Base-by-base conservation (phyloP, 2,329 filamentous ascomycete species). In the Cyclaneusma minus region DNA sequence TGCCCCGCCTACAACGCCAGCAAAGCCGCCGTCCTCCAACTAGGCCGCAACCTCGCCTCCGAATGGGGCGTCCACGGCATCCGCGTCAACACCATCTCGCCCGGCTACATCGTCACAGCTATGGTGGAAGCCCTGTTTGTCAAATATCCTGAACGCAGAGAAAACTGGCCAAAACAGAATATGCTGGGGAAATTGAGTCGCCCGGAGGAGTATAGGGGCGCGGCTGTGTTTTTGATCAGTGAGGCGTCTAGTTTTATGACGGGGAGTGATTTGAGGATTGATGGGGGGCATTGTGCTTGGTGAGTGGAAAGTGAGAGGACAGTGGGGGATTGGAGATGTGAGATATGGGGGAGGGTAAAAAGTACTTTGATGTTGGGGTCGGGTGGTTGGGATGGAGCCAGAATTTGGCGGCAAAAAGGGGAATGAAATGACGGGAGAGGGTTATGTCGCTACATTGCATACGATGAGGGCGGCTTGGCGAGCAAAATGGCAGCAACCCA, bases 111-210 rank as follows among this genome's bases (percentile, higher is more conserved):
- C 30, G 52, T 60, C 2, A 64, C 61, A 2, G 59, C 60, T 3
- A 75, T 75, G 69, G 68, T 73, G 2, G 62, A 70, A 41, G 58
- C 62, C 35, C 54, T 74, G 15, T 74, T 76, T 39, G 53, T 63
- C 36, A 54, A 28, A 6, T 31, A 36, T 13, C 38, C 38, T n/a
- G 38, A 35, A 32, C 25, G 25, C 3, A 30, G 23, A 21, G 24
- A 30, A 9, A 55, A 64, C 28, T 75, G 69, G 69, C 60, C 64
- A 12, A 67, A 58, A 34, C 62, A 73, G 49, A 74, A 72, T 41
- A 73, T 74, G 69, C 49, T 74, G 21, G 64, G 54, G 5, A 50
- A 57, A 19, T 42, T 63, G 20, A 60, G 56, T 27, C 41, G 41
- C 4, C 58, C 59, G 1, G 47, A 54, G 17, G 58, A 63, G 27